phyloP scores from a whole-genome alignment of 139 green algal genomes.

The Tetraselmis chui region DNA sequence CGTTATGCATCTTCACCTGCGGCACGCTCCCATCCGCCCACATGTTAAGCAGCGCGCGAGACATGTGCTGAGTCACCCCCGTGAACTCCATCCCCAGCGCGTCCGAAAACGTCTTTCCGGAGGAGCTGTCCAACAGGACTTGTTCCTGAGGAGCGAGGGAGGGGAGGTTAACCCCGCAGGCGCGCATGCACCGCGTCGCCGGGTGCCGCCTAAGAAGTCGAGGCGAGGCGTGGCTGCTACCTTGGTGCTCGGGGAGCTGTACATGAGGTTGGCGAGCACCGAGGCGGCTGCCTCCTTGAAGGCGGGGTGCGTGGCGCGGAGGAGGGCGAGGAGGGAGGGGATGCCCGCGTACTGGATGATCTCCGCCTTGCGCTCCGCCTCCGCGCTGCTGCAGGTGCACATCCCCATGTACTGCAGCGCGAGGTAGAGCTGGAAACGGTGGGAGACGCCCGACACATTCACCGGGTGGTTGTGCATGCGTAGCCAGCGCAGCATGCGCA shows the following conservation, averaged over 20 bases:
- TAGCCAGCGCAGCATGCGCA: not conserved
- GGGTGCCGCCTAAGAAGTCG: not conserved
- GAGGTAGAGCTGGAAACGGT: not conserved
- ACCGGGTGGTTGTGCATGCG: not conserved
- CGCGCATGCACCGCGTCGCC: not conserved
- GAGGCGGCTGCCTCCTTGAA: not conserved
- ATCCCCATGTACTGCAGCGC: not conserved
- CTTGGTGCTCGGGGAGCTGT: not conserved
- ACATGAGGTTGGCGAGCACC: not conserved
- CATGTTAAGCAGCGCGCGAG: not conserved
- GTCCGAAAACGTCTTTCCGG: not conserved
- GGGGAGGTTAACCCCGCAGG: too few species aligned
- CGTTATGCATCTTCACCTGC: not conserved
- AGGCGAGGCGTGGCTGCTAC: not conserved
- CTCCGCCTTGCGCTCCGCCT: not conserved
- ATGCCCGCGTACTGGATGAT: not conserved
- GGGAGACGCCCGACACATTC: not conserved
- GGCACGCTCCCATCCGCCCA: not conserved
- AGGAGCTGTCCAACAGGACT: not conserved
- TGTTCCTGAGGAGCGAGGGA: not conserved
- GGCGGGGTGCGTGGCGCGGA: not conserved
- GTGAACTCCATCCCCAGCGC: not conserved
- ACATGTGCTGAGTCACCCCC: not conserved
- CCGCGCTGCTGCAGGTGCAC: not conserved
- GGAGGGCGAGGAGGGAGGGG: not conserved